Evolutionary conservation across 805 yeast species (phyloP).

Genomic region (Candida qinlingensis): DNA sequence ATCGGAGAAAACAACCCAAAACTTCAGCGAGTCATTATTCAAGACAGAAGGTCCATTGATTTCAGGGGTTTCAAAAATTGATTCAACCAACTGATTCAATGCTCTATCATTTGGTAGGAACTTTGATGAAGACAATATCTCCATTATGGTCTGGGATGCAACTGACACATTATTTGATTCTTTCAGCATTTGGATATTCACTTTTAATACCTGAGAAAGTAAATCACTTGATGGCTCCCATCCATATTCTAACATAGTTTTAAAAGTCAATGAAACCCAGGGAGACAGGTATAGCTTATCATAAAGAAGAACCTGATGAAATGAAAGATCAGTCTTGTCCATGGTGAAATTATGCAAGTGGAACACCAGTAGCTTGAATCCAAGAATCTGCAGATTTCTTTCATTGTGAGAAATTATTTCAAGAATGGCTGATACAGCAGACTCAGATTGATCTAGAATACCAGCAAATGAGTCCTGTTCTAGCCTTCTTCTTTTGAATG

Average conservation of each 20-base stretch:
- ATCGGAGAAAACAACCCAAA: slow-evolving; percentile 46
- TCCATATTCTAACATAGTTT: slow-evolving; percentile 16
- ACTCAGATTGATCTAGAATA: slow-evolving; percentile 21
- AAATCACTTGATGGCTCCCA: slow-evolving; percentile 15
- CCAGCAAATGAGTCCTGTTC: slow-evolving; percentile 22
- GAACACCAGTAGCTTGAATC: slow-evolving; percentile 28
- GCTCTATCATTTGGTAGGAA: slow-evolving; percentile 31
- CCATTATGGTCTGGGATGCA: slow-evolving; percentile 21
- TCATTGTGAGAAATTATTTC: slow-evolving; percentile 6
- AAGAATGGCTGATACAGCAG: slow-evolving; percentile 24
- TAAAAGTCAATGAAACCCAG: slow-evolving; percentile 18
- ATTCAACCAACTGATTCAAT: slow-evolving; percentile 41
- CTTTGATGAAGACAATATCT: slow-evolving; percentile 14
- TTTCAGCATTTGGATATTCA: slow-evolving; percentile 31
- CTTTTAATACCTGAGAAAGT: slow-evolving; percentile 22
- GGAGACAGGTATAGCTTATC: slow-evolving; percentile 6
- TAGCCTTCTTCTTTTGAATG: slow-evolving; percentile 26
- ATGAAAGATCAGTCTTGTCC: background rate
- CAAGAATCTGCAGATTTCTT: slow-evolving; percentile 7
- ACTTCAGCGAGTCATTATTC: slow-evolving; percentile 40
- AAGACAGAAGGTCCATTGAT: slow-evolving; percentile 54
- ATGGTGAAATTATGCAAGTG: slow-evolving; percentile 14
- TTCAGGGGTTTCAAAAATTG: slow-evolving; percentile 47
- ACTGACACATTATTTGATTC: slow-evolving; percentile 17
- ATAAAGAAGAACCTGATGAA: slow-evolving; percentile 11